Evolutionary conservation across 331 rosid species (phyloP), one percentile per base, ranked within the genome.

Genomic region (Quercus lobata): DNA sequence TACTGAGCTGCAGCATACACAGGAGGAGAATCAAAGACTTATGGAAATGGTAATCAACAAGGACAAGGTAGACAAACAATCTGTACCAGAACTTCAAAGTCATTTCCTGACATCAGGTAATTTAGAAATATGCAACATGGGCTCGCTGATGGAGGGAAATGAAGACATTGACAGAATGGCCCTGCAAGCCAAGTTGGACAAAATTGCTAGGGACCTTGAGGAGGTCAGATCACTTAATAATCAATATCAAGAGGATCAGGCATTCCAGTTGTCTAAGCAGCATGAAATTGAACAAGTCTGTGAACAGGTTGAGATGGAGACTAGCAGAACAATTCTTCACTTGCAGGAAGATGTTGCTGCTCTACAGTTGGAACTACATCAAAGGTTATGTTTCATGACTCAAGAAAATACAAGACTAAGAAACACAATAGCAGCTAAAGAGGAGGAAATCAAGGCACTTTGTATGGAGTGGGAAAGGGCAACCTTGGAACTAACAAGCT

Each of bases 241-340:
- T 77, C 90, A 83, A 74, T 88, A 90, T 84, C 86, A 87, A 83
- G 91, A 90, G 84, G 87, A 88, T 80, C 93, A 85, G 83, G 84
- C 75, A 37, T 62, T 83, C 69, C 89, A 89, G 83, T 81, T 84
- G 76, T 89, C 94, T 84, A 81, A 87, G 76, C 90, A 88, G 77
- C 88, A 76, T 62, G 86, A 87, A 83, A 83, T 78, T 57, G 96
- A 95, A 87, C 82, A 69, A 46, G 92, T 93, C 35, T 85, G 94
- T 53, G 94, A 90, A 81, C 96, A 95, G 75, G 97, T 90, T 80
- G 99, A 95, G 93, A 90, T 87, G 86, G 99, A 95, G 89, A 93
- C 96, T 41, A 88, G 94, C 54, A 89, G 84, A 72, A 91, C 97
- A 77, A 93, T 93, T 87, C 84, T 92, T 87, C 98, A 90, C 49